These are phyloP conservation scores for Ceratobasidium sp. DNA, from an alignment of 1,284 basidiomycete genomes.

Conservation along the genomic window DNA sequence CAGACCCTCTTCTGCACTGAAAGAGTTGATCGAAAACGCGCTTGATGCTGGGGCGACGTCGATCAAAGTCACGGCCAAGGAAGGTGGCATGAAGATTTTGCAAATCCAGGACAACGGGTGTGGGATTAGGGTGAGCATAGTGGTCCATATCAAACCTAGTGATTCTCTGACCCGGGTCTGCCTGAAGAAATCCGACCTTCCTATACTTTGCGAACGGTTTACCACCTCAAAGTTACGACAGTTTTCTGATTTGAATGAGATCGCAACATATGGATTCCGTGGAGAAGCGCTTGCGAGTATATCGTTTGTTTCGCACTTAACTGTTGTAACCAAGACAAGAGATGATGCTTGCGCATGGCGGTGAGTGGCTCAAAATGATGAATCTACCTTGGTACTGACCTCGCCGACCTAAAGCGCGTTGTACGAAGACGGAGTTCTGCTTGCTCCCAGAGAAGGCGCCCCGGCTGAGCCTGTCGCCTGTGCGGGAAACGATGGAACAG, in stretches of 20 bases:
- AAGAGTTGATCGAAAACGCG: conserved; percentile 96
- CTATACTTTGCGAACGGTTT: conserved; percentile 93
- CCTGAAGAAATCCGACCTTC: conserved; percentile 76
- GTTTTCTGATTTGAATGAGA: conserved; percentile 88
- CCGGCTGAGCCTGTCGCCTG: conserved; percentile 85
- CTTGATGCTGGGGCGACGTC: conserved; percentile 92
- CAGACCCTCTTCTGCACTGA: conserved; percentile 93
- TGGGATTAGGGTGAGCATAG: conserved; percentile 82
- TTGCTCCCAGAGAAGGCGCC: conserved; percentile 76
- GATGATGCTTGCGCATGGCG: conserved; percentile 83
- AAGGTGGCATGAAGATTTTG: conserved; percentile 94
- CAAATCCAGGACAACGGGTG: conserved; percentile 98
- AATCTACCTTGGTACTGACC: not conserved
- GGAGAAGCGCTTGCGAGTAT: conserved; percentile 98
- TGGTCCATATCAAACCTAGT: not conserved
- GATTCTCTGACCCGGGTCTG: not conserved
- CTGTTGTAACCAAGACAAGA: conserved; percentile 90
- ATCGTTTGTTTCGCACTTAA: conserved; percentile 92
- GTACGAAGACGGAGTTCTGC: conserved; percentile 82
- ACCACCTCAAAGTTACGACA: conserved; percentile 94
- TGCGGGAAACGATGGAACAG: conserved; percentile 95
- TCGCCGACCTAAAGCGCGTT: conserved; percentile 69
- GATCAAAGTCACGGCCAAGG: conserved; percentile 91
- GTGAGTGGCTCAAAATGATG: not conserved
- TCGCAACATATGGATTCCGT: conserved; percentile 96